Percentiles rank a stretch among this genome's conserved stretches.
Conservation (phyloP, 108 stramenopile species). For the Nannochloropsis salina region DNA sequence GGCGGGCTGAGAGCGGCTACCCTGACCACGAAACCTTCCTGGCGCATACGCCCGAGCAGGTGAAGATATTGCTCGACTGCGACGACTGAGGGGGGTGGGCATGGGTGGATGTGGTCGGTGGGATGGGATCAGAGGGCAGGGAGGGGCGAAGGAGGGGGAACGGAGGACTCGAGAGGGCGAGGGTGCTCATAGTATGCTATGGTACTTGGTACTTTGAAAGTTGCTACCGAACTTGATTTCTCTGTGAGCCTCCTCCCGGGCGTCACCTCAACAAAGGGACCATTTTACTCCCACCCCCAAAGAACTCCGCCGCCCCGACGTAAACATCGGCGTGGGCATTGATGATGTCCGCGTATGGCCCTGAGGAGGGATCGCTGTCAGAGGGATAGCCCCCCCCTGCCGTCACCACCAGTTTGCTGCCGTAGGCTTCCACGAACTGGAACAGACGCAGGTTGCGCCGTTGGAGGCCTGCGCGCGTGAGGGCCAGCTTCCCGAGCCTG, state of each 20-base stretch:
- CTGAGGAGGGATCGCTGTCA: slow-evolving; percentile 39
- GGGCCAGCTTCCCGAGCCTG: slow-evolving; percentile 43
- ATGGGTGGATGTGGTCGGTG: not conserved
- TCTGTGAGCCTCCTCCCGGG: not conserved
- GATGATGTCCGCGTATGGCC: slow-evolving; percentile 37
- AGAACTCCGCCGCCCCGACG: slow-evolving; percentile 35
- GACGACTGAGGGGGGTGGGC: not conserved
- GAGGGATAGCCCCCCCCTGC: slow-evolving; percentile 50
- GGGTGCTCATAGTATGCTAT: too few relatives aligned
- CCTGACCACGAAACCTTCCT: slow-evolving; percentile 29
- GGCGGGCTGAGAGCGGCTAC: slow-evolving; percentile 28
- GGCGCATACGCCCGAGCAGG: slow-evolving; percentile 43
- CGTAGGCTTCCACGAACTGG: slow-evolving; percentile 11
- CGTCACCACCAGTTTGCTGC: slow-evolving; percentile 39
- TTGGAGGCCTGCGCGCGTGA: slow-evolving; percentile 47
- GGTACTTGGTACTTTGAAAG: too few relatives aligned
- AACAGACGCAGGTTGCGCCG: slow-evolving; percentile 45
- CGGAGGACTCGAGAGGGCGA: not conserved
- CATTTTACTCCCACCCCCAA: not conserved
- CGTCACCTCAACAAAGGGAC: not conserved
- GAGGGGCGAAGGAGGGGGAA: not conserved
- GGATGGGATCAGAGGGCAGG: not conserved
- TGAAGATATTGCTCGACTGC: slow-evolving; percentile 10
- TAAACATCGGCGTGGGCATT: slow-evolving; percentile 47
- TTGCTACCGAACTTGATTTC: too few relatives aligned